A percentile compares a stretch with the other conserved stretches of the same genome.
These are phyloP conservation scores for Epichloe aotearoae DNA, from an alignment of 2,329 filamentous ascomycete species.

Conservation along the genomic window DNA sequence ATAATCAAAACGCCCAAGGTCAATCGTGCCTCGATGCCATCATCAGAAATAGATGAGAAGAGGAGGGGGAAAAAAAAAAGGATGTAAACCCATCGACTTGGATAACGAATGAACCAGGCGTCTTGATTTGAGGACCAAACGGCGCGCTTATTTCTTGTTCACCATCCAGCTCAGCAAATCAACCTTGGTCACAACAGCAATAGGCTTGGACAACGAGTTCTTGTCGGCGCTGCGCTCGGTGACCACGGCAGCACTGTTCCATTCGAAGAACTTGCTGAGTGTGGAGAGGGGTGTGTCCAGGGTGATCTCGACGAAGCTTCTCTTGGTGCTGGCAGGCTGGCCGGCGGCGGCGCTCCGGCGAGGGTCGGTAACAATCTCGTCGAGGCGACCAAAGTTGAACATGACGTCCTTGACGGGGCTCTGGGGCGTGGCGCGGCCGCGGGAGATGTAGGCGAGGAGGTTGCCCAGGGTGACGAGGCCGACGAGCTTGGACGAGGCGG, in stretches of 20 bases:
- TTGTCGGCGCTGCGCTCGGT: constrained; percentile 56
- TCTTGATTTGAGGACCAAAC: not conserved
- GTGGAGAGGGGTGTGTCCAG: constrained; percentile 76
- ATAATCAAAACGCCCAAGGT: not conserved
- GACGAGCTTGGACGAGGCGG: constrained; percentile 58
- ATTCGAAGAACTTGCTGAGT: constrained; percentile 89
- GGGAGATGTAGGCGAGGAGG: constrained; percentile 78
- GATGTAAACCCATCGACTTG: not conserved
- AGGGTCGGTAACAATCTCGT: constrained; percentile 84
- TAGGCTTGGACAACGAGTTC: constrained; percentile 54
- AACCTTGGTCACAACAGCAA: constrained; percentile 92
- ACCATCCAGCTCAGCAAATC: constrained; percentile 90
- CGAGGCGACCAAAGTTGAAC: constrained; percentile 85
- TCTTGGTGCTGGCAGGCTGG: constrained; percentile 30
- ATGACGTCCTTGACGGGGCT: constrained; percentile 77
- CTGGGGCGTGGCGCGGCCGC: constrained; percentile 61
- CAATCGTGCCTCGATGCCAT: not conserved
- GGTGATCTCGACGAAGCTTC: constrained; percentile 88
- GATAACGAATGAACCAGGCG: not conserved
- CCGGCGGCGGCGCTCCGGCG: constrained; percentile 41
- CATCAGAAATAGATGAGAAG: not conserved
- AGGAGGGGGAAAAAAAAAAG: not conserved
- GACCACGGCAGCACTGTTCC: constrained; percentile 92
- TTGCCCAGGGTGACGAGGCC: constrained; percentile 93
- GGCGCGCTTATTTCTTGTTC: constrained; percentile 33